A percentile compares a stretch with the other conserved stretches of the same genome.
phyloP scores from a whole-genome alignment of 768 basidiomycete species.

The Jaapia argillacea region DNA sequence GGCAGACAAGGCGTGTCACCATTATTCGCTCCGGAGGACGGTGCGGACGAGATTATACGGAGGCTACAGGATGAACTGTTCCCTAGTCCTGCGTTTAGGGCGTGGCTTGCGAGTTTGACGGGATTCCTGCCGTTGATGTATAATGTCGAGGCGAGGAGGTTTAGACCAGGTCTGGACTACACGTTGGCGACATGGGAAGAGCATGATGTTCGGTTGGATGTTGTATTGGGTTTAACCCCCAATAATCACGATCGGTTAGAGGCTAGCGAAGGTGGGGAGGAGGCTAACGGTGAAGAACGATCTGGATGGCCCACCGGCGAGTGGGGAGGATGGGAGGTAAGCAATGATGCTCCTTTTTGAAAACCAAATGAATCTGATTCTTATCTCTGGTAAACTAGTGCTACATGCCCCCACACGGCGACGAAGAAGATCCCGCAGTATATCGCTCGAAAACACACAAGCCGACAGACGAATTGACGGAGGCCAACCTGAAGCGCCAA shows the following conservation, averaged over 20 bases:
- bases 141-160: slow-evolving; percentile 73
- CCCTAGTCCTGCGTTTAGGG: slow-evolving; percentile 72
- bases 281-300: slow-evolving; percentile 17
- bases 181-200: slow-evolving; percentile 86
- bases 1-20: slow-evolving; percentile 38
- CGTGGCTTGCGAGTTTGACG: slow-evolving; percentile 80
- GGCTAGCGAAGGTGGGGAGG: slow-evolving; percentile 5
- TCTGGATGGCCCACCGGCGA: slow-evolving; percentile 61
- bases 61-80: slow-evolving; percentile 71
- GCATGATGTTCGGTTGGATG: slow-evolving; percentile 74
- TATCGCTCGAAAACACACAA: slow-evolving; percentile 48
- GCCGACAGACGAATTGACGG: slow-evolving; percentile 9
- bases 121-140: slow-evolving; percentile 63
- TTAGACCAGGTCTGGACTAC: slow-evolving; percentile 90
- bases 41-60: slow-evolving; percentile 50
- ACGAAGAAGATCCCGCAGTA: slow-evolving; percentile 91
- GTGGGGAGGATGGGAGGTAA: slow-evolving; percentile 93
- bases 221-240: slow-evolving; percentile 81
- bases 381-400: slow-evolving; percentile 52
- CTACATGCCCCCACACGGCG: slow-evolving; percentile 92
- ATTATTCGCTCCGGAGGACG: slow-evolving; percentile 39
- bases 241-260: slow-evolving; percentile 15
- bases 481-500: slow-evolving; percentile 10
- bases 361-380: neutral
- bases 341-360: slow-evolving; percentile 10